Evolutionary conservation across 2,329 filamentous ascomycete species (phyloP).

Genomic region (Magnaporthiopsis incrustans): DNA sequence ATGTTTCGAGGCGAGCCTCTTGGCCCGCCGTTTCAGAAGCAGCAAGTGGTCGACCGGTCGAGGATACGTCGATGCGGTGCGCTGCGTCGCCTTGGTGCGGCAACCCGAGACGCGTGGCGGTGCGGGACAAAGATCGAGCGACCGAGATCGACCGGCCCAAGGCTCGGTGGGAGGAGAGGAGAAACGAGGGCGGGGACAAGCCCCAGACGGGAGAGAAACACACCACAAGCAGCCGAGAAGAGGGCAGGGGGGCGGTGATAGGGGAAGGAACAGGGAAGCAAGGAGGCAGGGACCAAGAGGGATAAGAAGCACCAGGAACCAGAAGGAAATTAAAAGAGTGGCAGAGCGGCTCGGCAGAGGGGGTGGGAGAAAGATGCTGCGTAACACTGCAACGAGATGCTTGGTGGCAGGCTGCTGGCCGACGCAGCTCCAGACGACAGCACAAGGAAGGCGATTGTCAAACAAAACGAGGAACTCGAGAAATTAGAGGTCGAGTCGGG

Average conservation of each 20-base stretch:
- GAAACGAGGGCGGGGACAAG: background rate
- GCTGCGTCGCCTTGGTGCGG: background rate
- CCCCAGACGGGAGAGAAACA: conserved; percentile 1
- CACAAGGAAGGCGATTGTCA: background rate
- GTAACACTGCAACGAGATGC: background rate
- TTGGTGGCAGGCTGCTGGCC: background rate
- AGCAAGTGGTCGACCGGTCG: background rate
- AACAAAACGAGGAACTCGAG: background rate
- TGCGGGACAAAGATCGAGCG: background rate
- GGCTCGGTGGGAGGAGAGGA: background rate
- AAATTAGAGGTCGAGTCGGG: background rate
- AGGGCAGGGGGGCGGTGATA: background rate
- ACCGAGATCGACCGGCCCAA: background rate
- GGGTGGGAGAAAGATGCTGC: background rate
- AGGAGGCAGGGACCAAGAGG: background rate
- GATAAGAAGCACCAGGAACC: background rate
- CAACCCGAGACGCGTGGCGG: background rate
- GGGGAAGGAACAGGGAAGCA: background rate
- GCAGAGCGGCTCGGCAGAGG: background rate
- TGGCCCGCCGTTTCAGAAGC: background rate
- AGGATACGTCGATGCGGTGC: background rate
- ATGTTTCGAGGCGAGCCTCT: background rate
- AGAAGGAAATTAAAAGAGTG: background rate
- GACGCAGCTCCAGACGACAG: background rate
- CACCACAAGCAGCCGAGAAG: background rate